Evolutionary conservation across 2,329 filamentous ascomycete genomes (phyloP).

Genomic region (Fusarium tanahbumbuense): DNA sequence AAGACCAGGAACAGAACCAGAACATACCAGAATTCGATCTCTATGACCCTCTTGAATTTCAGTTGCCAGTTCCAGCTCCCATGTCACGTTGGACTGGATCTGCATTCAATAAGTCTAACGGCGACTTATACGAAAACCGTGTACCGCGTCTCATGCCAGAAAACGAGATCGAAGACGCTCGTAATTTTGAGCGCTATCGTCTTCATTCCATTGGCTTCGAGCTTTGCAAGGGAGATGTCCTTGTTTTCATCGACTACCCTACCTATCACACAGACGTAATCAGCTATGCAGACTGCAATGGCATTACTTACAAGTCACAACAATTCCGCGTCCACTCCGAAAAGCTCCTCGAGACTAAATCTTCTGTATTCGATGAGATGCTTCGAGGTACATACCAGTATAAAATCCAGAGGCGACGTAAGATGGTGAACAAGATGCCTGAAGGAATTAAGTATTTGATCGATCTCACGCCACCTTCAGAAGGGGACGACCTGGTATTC

Average conservation of each 20-base stretch:
- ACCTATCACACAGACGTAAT: constrained; percentile 27
- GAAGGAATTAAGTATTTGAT: constrained; percentile 67
- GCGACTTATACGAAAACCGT: background rate
- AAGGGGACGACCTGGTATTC: constrained; percentile 72
- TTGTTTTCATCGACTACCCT: constrained; percentile 58
- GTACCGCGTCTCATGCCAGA: constrained; percentile 20
- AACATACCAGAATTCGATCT: background rate
- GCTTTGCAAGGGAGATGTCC: constrained; percentile 55
- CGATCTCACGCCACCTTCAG: constrained; percentile 70
- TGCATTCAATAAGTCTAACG: constrained; percentile 36
- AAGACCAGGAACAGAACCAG: background rate
- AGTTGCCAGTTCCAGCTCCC: background rate
- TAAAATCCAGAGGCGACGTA: constrained; percentile 53
- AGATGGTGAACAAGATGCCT: constrained; percentile 51
- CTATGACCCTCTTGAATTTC: background rate
- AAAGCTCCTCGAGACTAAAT: constrained; percentile 60
- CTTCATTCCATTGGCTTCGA: constrained; percentile 46
- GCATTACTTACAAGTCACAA: constrained; percentile 50
- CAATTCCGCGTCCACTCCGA: constrained; percentile 59
- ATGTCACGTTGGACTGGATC: constrained; percentile 29
- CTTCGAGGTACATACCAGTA: constrained; percentile 57
- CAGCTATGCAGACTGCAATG: constrained; percentile 51
- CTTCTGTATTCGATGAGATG: constrained; percentile 59
- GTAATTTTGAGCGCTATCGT: constrained; percentile 45
- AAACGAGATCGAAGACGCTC: constrained; percentile 34